These are phyloP conservation scores for Xenoacremonium recifei DNA, from an alignment of 2,329 filamentous ascomycete genomes.

Conservation along the genomic window DNA sequence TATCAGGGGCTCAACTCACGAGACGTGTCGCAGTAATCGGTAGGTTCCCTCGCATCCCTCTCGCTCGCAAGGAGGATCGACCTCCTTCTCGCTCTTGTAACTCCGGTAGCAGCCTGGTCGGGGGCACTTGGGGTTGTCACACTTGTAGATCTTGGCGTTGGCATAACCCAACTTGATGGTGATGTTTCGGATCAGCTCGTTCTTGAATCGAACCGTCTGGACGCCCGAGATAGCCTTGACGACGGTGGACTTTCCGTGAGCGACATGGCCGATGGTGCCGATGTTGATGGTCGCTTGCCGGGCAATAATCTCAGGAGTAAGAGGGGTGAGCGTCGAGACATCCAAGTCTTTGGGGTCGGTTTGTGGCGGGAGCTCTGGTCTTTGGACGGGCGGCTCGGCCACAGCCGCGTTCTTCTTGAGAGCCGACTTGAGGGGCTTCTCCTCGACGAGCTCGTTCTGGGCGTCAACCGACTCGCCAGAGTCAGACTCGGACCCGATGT, in stretches of 20 bases:
- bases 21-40: slow-evolving; percentile 85
- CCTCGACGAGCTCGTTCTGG: slow-evolving; percentile 56
- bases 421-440: slow-evolving; percentile 76
- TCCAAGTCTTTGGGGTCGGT: slow-evolving; percentile 90
- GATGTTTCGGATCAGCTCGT: slow-evolving; percentile 98
- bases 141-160: slow-evolving; percentile 99
- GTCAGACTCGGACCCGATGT: slow-evolving; percentile 71
- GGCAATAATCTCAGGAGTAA: slow-evolving; percentile 95
- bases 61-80: slow-evolving; percentile 93
- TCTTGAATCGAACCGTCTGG: slow-evolving; percentile 99
- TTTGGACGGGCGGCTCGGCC: slow-evolving; percentile 54
- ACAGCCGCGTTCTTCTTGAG: slow-evolving; percentile 72
- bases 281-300: slow-evolving; percentile 99
- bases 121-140: slow-evolving; percentile 87
- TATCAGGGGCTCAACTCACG: slow-evolving; percentile 62
- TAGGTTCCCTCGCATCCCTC: slow-evolving; percentile 89
- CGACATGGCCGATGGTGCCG: slow-evolving; percentile 96
- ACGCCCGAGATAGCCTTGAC: slow-evolving; percentile 99
- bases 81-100: slow-evolving; percentile 98
- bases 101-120: slow-evolving; percentile 93
- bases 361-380: slow-evolving; percentile 71
- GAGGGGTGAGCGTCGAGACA: slow-evolving; percentile 73
- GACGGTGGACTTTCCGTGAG: slow-evolving; percentile 97
- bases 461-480: slow-evolving; percentile 63
- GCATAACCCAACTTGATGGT: slow-evolving; percentile 99